A percentile compares a stretch with the other conserved stretches of the same genome.
These are phyloP conservation scores for Tilletia horrida DNA, from an alignment of 1,284 basidiomycete species.

Conservation along the genomic window DNA sequence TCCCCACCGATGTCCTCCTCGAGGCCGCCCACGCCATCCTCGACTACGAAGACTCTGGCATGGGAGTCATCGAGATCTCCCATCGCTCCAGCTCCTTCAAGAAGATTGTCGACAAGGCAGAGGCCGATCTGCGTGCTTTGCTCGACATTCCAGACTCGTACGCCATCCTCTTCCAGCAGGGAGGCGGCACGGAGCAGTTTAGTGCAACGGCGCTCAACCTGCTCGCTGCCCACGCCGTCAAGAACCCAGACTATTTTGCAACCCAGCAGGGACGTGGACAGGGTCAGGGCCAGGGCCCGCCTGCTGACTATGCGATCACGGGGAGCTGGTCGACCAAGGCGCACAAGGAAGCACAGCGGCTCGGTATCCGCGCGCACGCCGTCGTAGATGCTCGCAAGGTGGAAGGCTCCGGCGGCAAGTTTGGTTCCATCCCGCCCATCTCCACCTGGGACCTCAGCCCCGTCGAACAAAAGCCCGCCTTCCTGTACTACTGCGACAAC, in stretches of 20 bases:
- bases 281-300: slow-evolving; percentile 39
- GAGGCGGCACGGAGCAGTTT: slow-evolving; percentile 54
- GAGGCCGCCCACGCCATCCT: slow-evolving; percentile 49
- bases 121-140: slow-evolving; percentile 44
- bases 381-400: slow-evolving; percentile 41
- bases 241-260: slow-evolving; percentile 41
- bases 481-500: slow-evolving; percentile 99
- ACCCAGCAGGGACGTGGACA: slow-evolving; percentile 10
- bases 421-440: slow-evolving; percentile 75
- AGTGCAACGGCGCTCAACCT: slow-evolving; percentile 51
- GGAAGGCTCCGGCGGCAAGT: slow-evolving; percentile 55
- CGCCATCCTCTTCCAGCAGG: slow-evolving; percentile 50
- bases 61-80: slow-evolving; percentile 53
- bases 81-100: slow-evolving; percentile 52
- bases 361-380: slow-evolving; percentile 40
- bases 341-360: slow-evolving; percentile 44
- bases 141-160: slow-evolving; percentile 45
- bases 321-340: slow-evolving; percentile 52
- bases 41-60: slow-evolving; percentile 48
- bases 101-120: slow-evolving; percentile 44
- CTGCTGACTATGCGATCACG: slow-evolving; percentile 51
- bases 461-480: slow-evolving; percentile 65
- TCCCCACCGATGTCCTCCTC: slow-evolving; percentile 50
- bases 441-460: slow-evolving; percentile 72
- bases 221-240: slow-evolving; percentile 43